These are phyloP conservation scores for Blastomyces parvus DNA, from an alignment of 2,329 filamentous ascomycete species.

Conservation along the genomic window DNA sequence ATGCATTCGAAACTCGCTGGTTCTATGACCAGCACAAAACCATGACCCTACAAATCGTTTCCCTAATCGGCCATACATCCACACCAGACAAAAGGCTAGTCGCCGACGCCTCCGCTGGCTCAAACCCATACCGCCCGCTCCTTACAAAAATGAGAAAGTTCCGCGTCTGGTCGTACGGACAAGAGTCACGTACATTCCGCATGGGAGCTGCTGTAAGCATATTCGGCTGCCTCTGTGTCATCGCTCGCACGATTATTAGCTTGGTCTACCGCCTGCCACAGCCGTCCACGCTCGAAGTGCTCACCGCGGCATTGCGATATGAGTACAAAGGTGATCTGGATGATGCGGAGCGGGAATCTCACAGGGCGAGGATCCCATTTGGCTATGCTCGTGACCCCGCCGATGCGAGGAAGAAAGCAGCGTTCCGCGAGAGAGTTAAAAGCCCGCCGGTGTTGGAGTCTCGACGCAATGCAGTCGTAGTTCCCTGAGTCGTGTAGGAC, in stretches of 20 bases:
- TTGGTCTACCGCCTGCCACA: neutral
- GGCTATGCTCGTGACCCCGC: neutral
- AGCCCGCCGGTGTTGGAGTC: neutral
- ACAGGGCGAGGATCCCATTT: neutral
- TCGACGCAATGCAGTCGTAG: neutral
- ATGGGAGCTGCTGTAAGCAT: neutral
- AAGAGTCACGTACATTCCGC: neutral
- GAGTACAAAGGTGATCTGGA: slow-evolving; percentile 2
- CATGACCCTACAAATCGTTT: neutral
- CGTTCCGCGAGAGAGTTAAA: neutral
- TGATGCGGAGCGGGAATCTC: neutral
- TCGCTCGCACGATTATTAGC: neutral
- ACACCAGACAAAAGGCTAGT: neutral
- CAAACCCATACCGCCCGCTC: neutral
- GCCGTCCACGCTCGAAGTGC: neutral
- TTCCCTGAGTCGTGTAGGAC: neutral
- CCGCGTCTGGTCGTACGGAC: neutral
- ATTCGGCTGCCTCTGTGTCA: neutral
- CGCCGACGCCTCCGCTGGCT: neutral
- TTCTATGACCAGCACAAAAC: neutral
- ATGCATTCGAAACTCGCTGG: neutral
- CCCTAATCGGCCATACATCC: neutral
- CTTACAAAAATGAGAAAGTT: neutral
- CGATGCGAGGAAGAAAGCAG: neutral
- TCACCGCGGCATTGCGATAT: neutral